Evolutionary conservation across 2,329 filamentous ascomycete genomes (phyloP).

Genomic region (Colletotrichum graminicola): DNA sequence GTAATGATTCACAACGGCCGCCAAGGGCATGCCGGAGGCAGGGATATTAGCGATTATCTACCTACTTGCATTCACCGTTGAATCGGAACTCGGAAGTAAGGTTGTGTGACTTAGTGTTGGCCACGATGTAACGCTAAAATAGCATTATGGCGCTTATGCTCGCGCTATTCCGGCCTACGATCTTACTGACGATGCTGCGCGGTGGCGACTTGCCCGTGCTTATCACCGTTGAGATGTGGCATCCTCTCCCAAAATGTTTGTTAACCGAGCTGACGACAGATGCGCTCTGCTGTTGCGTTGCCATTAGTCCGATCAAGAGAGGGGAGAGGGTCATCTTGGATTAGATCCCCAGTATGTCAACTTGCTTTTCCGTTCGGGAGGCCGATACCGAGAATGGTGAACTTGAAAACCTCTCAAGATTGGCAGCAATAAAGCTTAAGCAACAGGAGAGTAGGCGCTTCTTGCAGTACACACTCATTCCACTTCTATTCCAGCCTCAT

Average conservation of each 20-base stretch:
- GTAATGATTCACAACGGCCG: neutral
- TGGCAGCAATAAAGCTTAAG: neutral
- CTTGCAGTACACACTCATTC: neutral
- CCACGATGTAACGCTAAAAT: neutral
- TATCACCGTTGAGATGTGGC: neutral
- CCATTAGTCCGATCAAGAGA: neutral
- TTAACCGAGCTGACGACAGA: neutral
- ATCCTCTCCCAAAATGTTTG: no score
- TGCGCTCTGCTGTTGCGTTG: neutral
- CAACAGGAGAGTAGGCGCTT: neutral
- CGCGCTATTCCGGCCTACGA: neutral
- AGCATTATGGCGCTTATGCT: neutral
- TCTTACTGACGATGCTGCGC: neutral
- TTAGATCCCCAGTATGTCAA: neutral
- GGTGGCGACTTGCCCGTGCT: neutral
- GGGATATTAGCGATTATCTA: no score
- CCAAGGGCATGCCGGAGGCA: neutral
- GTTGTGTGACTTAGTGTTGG: neutral
- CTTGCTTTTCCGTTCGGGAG: neutral
- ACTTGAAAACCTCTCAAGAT: no score
- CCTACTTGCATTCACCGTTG: no score
- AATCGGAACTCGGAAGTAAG: neutral
- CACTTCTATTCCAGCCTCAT: neutral
- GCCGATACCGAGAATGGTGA: neutral
- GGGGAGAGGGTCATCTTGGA: neutral